Evolutionary conservation across 805 yeast genomes (phyloP).

Genomic region (Priceomyces fermenticarens): DNA sequence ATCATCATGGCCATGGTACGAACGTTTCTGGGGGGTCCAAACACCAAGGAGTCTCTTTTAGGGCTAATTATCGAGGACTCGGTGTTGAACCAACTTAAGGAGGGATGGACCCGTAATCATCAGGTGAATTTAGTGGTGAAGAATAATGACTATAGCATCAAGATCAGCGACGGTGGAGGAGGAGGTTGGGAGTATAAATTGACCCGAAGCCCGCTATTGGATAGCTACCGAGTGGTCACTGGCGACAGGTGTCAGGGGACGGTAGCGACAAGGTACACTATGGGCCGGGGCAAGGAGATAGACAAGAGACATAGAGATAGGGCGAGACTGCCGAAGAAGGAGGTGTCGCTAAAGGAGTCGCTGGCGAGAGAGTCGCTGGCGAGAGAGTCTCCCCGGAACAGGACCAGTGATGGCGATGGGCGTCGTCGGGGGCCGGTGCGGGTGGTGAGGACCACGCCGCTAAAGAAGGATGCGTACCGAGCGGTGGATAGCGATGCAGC

Average conservation of each 20-base stretch:
- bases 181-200: background rate
- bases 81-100: background rate
- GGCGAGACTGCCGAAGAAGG: too few species aligned
- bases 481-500: conserved; percentile 7
- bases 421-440: too few species aligned
- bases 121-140: conserved; percentile 32
- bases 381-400: too few species aligned
- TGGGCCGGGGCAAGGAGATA: background rate
- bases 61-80: background rate
- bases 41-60: background rate
- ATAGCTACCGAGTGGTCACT: conserved; percentile 5
- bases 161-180: background rate
- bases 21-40: too few species aligned
- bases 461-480: conserved; percentile 10
- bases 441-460: background rate
- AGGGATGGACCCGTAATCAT: conserved; percentile 2
- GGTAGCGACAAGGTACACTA: background rate
- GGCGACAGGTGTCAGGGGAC: background rate
- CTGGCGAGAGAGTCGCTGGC: too few species aligned
- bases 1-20: background rate
- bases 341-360: too few species aligned
- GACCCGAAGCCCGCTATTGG: background rate
- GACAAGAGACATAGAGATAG: background rate
- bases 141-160: conserved; percentile 19
- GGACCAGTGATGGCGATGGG: too few species aligned